Conservation (phyloP, 73 alveolate genomes). For the Breviolum minutum region DNA sequence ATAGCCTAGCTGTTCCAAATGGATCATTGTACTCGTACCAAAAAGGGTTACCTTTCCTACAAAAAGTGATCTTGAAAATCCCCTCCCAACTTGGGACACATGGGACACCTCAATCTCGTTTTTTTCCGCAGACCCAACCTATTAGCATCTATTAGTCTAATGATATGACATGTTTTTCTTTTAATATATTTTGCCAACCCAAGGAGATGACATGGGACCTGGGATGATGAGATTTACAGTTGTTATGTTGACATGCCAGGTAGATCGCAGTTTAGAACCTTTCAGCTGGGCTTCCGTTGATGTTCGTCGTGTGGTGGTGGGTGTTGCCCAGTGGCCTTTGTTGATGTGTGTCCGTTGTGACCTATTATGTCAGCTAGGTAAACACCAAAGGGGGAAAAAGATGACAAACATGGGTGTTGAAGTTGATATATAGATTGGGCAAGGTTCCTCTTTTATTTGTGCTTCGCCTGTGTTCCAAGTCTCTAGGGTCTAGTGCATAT, state of each 20-base stretch:
- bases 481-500: no score
- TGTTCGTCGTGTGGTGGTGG: neutral
- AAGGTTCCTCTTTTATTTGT: neutral
- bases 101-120: no score
- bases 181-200: neutral
- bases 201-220: neutral
- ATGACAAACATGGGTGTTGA: neutral
- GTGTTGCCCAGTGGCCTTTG: neutral
- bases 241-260: no score
- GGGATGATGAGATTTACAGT: no score
- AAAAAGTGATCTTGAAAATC: no score
- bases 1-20: no score
- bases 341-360: neutral
- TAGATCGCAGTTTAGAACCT: conserved; percentile 58
- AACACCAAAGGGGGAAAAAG: neutral
- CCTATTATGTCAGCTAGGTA: neutral
- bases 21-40: no score
- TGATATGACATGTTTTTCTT: neutral
- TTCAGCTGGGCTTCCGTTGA: conserved; percentile 65
- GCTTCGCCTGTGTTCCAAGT: no score
- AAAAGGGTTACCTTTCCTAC: no score
- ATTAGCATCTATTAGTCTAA: neutral
- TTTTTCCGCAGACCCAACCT: no score
- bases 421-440: neutral
- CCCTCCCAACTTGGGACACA: no score